These are phyloP conservation scores for Xylariaceae sp. DNA, from an alignment of 2,329 filamentous ascomycete species.

Conservation along the genomic window DNA sequence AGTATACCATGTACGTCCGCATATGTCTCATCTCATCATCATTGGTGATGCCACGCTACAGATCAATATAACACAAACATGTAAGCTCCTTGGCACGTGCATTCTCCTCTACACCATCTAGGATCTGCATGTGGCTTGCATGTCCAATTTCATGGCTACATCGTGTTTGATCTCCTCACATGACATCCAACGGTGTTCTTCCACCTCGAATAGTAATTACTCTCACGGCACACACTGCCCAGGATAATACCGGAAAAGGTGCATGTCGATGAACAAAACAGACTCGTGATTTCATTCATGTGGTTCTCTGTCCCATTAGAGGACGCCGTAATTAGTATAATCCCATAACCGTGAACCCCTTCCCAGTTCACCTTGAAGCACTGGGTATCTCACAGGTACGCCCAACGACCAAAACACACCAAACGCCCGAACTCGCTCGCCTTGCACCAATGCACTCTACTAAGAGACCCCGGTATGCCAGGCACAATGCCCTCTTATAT, in stretches of 20 bases:
- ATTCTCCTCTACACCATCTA: background rate
- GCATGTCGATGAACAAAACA: background rate
- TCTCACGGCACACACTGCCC: too few relatives aligned
- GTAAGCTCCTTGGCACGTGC: too few relatives aligned
- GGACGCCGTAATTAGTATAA: background rate
- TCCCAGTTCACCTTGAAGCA: background rate
- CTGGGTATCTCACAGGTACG: background rate
- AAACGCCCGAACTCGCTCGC: slow-evolving; percentile 10
- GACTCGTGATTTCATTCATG: background rate
- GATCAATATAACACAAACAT: too few relatives aligned
- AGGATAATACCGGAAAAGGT: background rate
- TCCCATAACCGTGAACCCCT: background rate
- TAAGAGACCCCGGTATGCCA: slow-evolving; percentile 4
- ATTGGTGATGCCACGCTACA: too few relatives aligned
- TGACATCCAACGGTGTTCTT: too few relatives aligned
- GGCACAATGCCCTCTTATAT: slow-evolving; percentile 10
- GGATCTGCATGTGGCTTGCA: background rate
- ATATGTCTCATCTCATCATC: too few relatives aligned
- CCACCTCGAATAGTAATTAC: too few relatives aligned
- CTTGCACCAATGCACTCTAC: background rate
- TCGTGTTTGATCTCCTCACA: background rate
- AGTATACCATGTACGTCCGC: too few relatives aligned
- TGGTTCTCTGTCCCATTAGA: background rate
- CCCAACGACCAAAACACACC: background rate
- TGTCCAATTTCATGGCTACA: background rate